Evolutionary conservation across 345 rosid species (phyloP).

Genomic region (Eucalyptus marginata): DNA sequence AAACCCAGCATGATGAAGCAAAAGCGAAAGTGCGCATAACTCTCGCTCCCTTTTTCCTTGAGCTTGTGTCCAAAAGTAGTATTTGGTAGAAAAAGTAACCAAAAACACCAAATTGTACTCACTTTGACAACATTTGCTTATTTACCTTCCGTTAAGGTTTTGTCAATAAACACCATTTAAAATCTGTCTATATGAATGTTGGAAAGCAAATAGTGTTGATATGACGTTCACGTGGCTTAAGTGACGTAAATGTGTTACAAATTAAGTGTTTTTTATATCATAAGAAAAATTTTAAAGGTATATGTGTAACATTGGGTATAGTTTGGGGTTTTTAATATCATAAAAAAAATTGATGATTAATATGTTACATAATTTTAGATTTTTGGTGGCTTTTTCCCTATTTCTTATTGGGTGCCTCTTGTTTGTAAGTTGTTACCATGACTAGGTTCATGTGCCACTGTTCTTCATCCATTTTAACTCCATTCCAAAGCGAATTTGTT

Average conservation of each 20-base stretch:
- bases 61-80: background rate
- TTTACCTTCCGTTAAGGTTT: background rate
- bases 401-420: background rate
- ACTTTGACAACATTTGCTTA: background rate
- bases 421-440: background rate
- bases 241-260: background rate
- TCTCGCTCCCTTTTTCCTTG: background rate
- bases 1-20: background rate
- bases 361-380: background rate
- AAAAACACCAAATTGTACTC: rapidly evolving
- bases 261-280: background rate
- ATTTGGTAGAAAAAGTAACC: background rate
- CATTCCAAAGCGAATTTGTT: background rate
- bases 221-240: rapidly evolving
- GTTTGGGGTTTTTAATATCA: background rate
- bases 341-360: too few relatives aligned
- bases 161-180: background rate
- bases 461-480: background rate
- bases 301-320: rapidly evolving
- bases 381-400: background rate
- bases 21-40: background rate
- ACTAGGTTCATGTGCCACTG: background rate
- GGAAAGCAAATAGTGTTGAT: too few relatives aligned
- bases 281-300: too few relatives aligned
- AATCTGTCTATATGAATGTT: rapidly evolving